Conservation (phyloP, 805 yeast genomes). For the Wickerhamomyces subpelliculosus region DNA sequence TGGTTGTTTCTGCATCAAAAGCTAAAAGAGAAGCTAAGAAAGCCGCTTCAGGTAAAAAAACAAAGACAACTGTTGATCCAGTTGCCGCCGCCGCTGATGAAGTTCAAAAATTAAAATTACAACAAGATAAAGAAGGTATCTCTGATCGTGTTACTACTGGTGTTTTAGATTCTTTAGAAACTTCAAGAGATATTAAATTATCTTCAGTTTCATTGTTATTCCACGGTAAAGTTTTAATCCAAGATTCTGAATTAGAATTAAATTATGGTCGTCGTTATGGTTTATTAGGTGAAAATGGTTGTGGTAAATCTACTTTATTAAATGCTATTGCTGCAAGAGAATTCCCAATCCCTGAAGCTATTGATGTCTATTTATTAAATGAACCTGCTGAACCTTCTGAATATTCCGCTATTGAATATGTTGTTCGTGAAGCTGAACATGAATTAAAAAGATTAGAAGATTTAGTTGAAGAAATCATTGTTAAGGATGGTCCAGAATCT, state of each 20-base stretch:
- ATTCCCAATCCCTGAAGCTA: constrained; percentile 86
- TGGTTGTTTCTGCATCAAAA: constrained; percentile 70
- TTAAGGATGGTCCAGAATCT: constrained; percentile 92
- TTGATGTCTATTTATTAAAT: constrained; percentile 88
- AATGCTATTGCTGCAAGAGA: constrained; percentile 94
- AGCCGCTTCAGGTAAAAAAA: constrained; percentile 70
- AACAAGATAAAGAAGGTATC: constrained; percentile 87
- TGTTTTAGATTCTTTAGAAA: constrained; percentile 80
- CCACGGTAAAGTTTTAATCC: constrained; percentile 95
- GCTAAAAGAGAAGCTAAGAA: constrained; percentile 98
- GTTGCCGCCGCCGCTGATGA: constrained; percentile 59
- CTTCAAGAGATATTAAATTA: constrained; percentile 91
- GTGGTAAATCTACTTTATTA: constrained; percentile 95
- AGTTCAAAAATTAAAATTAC: constrained; percentile 82
- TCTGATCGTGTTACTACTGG: constrained; percentile 98
- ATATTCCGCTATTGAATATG: constrained; percentile 89
- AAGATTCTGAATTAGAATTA: constrained; percentile 86
- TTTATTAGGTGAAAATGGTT: constrained; percentile 95
- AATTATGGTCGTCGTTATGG: constrained; percentile 98
- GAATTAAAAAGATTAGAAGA: constrained; percentile 90
- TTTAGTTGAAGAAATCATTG: constrained; percentile 80
- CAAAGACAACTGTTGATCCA: constrained; percentile 40
- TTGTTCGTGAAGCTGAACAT: constrained; percentile 91
- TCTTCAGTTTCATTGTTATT: constrained; percentile 85
- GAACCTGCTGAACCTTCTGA: constrained; percentile 98